Evolutionary conservation across 1,139 yeast species (phyloP).

Genomic region (Pneumocystis sp.): DNA sequence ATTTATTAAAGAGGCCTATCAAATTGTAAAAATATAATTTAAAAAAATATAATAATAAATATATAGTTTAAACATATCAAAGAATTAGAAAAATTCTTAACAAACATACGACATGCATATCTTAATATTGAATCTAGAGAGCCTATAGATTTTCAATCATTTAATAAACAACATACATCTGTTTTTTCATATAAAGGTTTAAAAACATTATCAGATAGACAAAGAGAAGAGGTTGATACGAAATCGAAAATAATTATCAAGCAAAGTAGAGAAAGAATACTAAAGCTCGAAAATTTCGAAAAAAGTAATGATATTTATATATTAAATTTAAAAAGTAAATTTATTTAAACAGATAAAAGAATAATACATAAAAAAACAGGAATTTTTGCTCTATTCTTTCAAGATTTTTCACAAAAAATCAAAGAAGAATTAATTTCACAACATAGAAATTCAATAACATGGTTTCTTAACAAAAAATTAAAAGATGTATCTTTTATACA

Average conservation of each 20-base stretch:
- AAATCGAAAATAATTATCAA: conserved; percentile 26
- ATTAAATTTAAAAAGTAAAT: conserved; percentile 7
- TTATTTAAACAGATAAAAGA: conserved; percentile 1
- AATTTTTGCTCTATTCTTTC: conserved; percentile 16
- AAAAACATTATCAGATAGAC: conserved; percentile 23
- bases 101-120: background rate
- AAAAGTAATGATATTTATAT: conserved; percentile 14
- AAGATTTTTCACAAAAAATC: conserved; percentile 15
- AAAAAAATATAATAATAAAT: background rate
- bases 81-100: background rate
- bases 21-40: background rate
- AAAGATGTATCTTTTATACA: conserved; percentile 23
- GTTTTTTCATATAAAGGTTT: background rate
- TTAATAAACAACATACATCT: background rate
- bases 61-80: background rate
- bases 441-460: conserved; percentile 16
- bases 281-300: conserved; percentile 26
- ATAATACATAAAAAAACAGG: conserved; percentile 6
- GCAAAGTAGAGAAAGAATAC: conserved; percentile 23
- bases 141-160: background rate
- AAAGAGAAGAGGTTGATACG: conserved; percentile 30
- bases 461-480: conserved; percentile 17
- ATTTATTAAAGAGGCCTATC: background rate
- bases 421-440: conserved; percentile 21
- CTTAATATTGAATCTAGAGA: background rate